A percentile compares a stretch with the other conserved stretches of the same genome.
Evolutionary conservation across 179 eudicot species (phyloP).

Genomic region (Heliamphora pulchella): DNA sequence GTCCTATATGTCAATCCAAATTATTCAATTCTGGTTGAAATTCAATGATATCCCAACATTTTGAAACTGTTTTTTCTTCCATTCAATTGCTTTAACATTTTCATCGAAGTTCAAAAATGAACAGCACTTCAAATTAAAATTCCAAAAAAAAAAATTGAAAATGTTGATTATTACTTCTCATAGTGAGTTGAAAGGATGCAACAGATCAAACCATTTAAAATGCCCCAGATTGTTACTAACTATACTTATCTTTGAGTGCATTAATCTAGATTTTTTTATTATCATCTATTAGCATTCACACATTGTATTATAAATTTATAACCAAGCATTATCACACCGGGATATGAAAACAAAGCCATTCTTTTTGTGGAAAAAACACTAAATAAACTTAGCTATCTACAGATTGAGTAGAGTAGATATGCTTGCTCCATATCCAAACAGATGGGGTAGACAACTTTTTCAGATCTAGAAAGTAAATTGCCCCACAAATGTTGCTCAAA

Average conservation of each 20-base stretch:
- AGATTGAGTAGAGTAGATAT: neutral
- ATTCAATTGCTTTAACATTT: neutral
- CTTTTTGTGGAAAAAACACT: neutral
- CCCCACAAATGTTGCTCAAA: neutral
- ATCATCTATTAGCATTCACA: too few relatives aligned
- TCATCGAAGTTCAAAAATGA: neutral
- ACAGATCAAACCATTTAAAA: neutral
- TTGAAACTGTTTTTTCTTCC: neutral
- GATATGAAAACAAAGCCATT: neutral
- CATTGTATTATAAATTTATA: neutral
- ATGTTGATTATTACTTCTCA: neutral
- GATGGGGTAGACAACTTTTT: neutral
- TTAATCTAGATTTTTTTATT: neutral
- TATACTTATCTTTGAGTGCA: neutral
- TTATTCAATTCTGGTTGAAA: neutral
- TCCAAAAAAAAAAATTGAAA: neutral
- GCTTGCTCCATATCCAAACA: neutral
- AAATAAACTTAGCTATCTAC: neutral
- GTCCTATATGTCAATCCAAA: neutral
- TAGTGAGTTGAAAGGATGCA: neutral
- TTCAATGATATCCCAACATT: neutral
- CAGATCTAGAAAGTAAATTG: constrained; percentile 9
- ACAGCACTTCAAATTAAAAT: neutral
- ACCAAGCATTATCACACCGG: neutral
- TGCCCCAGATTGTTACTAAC: neutral